phyloP scores from a whole-genome alignment of 257 asterid genomes.

The Nicotiana otophora region DNA sequence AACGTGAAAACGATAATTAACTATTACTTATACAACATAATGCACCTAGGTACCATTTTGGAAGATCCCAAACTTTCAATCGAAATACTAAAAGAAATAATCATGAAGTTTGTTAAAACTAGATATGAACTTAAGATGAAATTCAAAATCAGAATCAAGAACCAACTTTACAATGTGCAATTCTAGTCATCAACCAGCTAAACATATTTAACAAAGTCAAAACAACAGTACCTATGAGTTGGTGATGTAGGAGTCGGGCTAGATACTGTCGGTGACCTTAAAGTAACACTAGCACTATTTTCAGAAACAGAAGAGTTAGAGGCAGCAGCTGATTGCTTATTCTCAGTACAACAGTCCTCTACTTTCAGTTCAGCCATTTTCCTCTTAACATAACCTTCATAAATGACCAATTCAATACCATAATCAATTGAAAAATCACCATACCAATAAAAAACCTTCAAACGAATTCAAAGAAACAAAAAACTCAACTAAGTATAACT shows the following conservation, averaged over 20 bases:
- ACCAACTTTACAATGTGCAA: neutral
- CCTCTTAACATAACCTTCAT: conserved; percentile 33
- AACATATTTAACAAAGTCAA: neutral
- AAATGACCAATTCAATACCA: conserved; percentile 12
- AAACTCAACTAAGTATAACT: conserved; percentile 12
- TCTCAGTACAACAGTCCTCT: conserved; percentile 50
- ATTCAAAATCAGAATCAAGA: neutral
- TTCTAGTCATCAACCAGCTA: neutral
- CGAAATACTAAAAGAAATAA: neutral
- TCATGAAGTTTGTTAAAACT: neutral
- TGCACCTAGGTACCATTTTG: neutral
- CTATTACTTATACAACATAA: neutral
- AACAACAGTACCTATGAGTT: conserved; percentile 53
- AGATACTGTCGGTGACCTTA: conserved; percentile 60
- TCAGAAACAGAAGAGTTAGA: conserved; percentile 91
- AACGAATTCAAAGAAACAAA: conserved; percentile 8
- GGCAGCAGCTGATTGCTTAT: conserved; percentile 62
- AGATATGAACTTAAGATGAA: neutral
- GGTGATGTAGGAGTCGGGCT: conserved; percentile 77
- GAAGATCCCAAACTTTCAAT: neutral
- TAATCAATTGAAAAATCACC: conserved; percentile 15
- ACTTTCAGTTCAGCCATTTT: conserved; percentile 64
- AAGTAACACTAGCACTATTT: conserved; percentile 52
- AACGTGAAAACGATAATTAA: neutral
- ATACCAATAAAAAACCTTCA: conserved; percentile 14